Conservation (phyloP, 129 eudicot species). For the Flaveria trinervia region DNA sequence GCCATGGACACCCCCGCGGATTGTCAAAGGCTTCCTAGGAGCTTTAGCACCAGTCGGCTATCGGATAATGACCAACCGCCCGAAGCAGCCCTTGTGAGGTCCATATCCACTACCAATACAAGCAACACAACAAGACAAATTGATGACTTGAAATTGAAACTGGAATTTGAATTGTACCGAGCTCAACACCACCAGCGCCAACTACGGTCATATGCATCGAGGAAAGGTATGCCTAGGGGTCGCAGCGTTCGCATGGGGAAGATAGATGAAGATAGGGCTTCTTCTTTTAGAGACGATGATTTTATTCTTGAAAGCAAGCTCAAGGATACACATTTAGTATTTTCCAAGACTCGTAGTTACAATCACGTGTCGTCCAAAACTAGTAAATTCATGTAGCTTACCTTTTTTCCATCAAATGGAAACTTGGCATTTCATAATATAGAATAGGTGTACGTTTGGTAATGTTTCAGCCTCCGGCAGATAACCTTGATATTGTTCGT, state of each 20-base stretch:
- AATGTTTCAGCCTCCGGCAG: too few relatives aligned
- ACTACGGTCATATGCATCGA: background rate
- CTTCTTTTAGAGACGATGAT: conserved; percentile 7
- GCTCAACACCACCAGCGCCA: background rate
- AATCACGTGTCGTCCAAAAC: background rate
- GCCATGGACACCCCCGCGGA: background rate
- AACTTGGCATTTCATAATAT: background rate
- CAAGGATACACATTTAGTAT: background rate
- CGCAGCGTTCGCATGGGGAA: conserved; percentile 19
- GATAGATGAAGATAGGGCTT: conserved; percentile 29
- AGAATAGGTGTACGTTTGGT: too few relatives aligned
- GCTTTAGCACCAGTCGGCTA: conserved; percentile 16
- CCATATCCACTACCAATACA: background rate
- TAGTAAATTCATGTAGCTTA: background rate
- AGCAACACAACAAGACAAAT: background rate
- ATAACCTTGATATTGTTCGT: too few relatives aligned
- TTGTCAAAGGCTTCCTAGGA: background rate
- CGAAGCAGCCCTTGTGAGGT: background rate
- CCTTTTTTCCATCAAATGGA: background rate
- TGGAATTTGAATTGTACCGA: background rate
- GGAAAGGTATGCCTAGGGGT: conserved; percentile 19
- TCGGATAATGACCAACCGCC: background rate
- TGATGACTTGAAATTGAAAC: background rate
- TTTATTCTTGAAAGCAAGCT: background rate
- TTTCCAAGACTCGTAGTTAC: background rate